phyloP scores from a whole-genome alignment of 1,284 basidiomycete genomes.

The Mrakiaceae sp. region DNA sequence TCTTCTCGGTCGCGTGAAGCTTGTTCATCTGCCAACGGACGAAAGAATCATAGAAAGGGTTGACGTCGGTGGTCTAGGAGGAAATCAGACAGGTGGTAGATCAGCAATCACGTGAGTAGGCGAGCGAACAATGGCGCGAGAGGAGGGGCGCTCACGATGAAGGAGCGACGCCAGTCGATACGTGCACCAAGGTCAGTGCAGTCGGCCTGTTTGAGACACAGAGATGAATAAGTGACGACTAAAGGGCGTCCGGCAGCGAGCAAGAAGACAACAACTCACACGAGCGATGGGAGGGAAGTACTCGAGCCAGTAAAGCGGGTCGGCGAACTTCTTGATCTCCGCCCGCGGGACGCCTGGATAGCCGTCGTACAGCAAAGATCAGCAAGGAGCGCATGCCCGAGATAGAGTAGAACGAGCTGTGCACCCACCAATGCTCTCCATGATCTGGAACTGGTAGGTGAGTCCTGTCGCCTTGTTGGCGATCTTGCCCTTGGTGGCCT shows the following conservation, averaged over 20 bases:
- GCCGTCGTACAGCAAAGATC: background rate
- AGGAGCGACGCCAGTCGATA: constrained; percentile 94
- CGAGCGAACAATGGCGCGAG: background rate
- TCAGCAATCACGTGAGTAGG: background rate
- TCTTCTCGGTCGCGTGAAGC: constrained; percentile 69
- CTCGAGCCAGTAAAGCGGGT: constrained; percentile 81
- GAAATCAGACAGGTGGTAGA: background rate
- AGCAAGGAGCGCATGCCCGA: background rate
- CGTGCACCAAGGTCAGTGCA: constrained; percentile 79
- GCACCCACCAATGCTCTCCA: constrained; percentile 71
- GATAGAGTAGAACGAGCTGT: background rate
- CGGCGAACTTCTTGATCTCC: constrained; percentile 93
- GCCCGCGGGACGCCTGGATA: constrained; percentile 50
- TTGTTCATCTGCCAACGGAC: constrained; percentile 99
- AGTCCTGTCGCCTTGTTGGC: constrained; percentile 86
- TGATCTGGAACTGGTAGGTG: constrained; percentile 98
- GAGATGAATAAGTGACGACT: background rate
- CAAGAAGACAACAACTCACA: constrained; percentile 37
- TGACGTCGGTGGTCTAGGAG: constrained; percentile 56
- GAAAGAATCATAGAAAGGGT: constrained; percentile 96
- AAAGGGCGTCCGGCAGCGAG: background rate
- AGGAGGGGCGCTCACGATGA: constrained; percentile 42
- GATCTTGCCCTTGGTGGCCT: constrained; percentile 94
- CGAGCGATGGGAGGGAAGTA: constrained; percentile 96
- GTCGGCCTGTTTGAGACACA: constrained; percentile 47